Base-by-base conservation (phyloP, 2,329 filamentous ascomycete species). In the Pestalotiopsis fici region DNA sequence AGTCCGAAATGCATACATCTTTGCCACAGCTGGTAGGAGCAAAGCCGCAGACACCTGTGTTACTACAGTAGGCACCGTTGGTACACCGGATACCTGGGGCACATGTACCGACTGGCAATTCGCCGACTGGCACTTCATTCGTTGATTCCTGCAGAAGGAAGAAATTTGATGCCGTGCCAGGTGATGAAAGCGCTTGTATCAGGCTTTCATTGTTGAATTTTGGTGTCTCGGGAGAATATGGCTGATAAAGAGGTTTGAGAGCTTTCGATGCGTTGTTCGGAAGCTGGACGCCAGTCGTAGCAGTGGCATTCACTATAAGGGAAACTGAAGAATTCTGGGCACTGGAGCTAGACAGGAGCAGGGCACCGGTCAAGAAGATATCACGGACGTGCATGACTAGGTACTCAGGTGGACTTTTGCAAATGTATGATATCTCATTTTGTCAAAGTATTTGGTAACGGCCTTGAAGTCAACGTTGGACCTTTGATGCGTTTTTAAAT, bases 1-100 rank as follows among this genome's bases (percentile, higher is more conserved):
- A 79, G 66, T 78, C 77, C 57, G 54, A 66, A 69, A 62, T 62
- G 69, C 77, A 79, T 3, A 69, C 68, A 12, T 78, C 75, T 61
- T 55, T 68, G 66, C 35, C 63, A 55, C 9, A 63, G 18, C 67
- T 78, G 76, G 18, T 78, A 54, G 1, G 64, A 12, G 59, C 59
- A 25, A 23, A 59, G 18, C 12, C 21, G 25, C 56, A 59, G 56
- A 59, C 56, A 31, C 56, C 56, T 15, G 56, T 59, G 56, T 59
- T 59, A 25, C 56, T 59, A 18, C 56, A 59, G 25, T n/a, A 59
- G n/a, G 56, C 56, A 2, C 56, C 56, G n/a, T 59, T 59, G 18
- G 56, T 31, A 25, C 56, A 59, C 18, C 7, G 47, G 6, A 54
- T 13, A n/a, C 47, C 47, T n/a, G 47, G 47, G 6, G 47, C 47